Evolutionary conservation across 441 rosid species (phyloP), one percentile per base, ranked within the genome.

Genomic region (Codiaeum variegatum): DNA sequence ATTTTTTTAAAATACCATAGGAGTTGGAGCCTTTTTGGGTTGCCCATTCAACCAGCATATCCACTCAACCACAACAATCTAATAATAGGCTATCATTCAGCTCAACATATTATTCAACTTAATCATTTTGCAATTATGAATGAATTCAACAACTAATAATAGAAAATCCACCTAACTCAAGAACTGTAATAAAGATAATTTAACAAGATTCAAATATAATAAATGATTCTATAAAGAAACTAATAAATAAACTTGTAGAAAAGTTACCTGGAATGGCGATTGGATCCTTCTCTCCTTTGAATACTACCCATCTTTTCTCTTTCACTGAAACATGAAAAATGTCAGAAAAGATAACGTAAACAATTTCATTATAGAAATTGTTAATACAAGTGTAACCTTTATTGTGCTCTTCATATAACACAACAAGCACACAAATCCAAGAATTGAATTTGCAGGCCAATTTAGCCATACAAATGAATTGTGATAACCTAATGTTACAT

Each of bases 1-100:
- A 12, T 11, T 16, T 61, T 32, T 46, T 64, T 15, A 69, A 69
- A 38, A 82, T 86, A 91, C 98, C 93, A 90, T 93, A 5, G 87
- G 86, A 69, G 98, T 84, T 16, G 98, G 97, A 81, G 96, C 91
- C 67, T 59, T 84, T 81, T 88, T 95, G 7, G 96, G 89, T 85
- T 95, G 99, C 66, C 98, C 98, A 51, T 91, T 92, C 81, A 92
- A 84, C 99, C 98, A 94, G 83, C 94, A 90, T 77, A 94, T 94
- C 99, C 98, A 94, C 83, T 94, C 98, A 84, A 88, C 98, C 90
- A 74, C 88, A 85, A 69, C 26, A 77, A 62, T 74, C 68, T 70
- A 77, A 74, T 66, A 18, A 44, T 19, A 55, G 54, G 51, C 52
- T 66, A 73, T 44, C 62, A 70, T 71, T 69, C 44, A 29, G 26